Evolutionary conservation across 257 asterid species (phyloP).

Genomic region (Lycium ferocissimum): DNA sequence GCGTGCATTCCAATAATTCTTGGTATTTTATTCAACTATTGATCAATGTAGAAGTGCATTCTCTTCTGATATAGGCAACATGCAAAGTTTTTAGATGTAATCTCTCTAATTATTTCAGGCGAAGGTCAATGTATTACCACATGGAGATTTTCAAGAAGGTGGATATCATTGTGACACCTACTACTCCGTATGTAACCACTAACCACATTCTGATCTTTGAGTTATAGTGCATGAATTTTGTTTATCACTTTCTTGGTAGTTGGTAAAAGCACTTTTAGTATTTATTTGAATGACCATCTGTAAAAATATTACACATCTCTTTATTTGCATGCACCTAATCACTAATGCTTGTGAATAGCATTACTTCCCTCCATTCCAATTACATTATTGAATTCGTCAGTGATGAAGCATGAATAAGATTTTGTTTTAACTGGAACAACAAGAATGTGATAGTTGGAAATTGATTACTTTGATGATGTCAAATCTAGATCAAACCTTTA

Average conservation of each 20-base stretch:
- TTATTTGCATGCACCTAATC: not conserved
- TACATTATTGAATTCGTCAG: not conserved
- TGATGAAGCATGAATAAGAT: constrained; percentile 21
- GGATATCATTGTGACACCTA: constrained; percentile 93
- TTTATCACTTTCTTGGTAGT: not conserved
- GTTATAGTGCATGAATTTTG: not conserved
- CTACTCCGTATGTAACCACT: constrained; percentile 70
- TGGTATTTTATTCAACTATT: not conserved
- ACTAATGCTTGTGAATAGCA: not conserved
- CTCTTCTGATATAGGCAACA: not conserved
- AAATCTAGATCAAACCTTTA: not conserved
- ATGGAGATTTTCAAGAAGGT: constrained; percentile 77
- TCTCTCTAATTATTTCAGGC: constrained; percentile 52
- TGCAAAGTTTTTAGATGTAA: not conserved
- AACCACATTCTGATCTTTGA: not conserved
- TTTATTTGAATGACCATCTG: constrained; percentile 9
- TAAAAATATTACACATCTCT: not conserved
- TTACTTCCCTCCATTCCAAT: constrained; percentile 4
- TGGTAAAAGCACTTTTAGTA: not conserved
- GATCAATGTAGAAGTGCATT: not conserved
- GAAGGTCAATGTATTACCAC: constrained; percentile 83
- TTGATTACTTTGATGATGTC: constrained; percentile 25
- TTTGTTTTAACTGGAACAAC: constrained; percentile 2
- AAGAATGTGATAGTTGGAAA: constrained; percentile 22
- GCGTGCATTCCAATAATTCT: not conserved